Conservation (phyloP, 306 rosid genomes). For the Delonix regia region DNA sequence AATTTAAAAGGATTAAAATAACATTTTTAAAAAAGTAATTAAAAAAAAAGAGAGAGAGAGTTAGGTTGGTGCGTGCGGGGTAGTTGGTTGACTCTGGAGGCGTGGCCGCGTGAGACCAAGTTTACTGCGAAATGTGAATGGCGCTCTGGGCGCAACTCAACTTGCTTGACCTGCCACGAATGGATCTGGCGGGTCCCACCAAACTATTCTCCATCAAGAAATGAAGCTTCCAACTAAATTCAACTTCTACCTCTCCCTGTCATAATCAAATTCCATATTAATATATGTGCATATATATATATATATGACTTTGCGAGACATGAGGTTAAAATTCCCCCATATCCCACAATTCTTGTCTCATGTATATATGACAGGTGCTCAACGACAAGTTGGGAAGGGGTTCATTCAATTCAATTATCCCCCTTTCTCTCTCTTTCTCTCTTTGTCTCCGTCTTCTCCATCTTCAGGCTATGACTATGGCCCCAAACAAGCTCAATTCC, state of each 20-base stretch:
- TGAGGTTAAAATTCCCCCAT: neutral
- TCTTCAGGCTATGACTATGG: conserved; percentile 48
- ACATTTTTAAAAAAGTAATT: too few species aligned
- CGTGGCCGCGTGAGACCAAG: neutral
- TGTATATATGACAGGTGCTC: neutral
- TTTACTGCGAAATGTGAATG: neutral
- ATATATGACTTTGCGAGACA: neutral
- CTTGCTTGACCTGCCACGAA: neutral
- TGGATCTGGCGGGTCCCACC: neutral
- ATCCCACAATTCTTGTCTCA: neutral
- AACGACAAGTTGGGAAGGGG: conserved; percentile 7
- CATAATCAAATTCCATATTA: neutral
- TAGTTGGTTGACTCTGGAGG: neutral
- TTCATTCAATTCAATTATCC: neutral
- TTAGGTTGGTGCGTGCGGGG: neutral
- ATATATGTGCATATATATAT: too few species aligned
- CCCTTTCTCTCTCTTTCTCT: neutral
- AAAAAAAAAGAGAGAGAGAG: neutral
- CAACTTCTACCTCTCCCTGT: neutral
- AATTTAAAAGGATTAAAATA: too few species aligned
- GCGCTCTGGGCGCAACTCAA: neutral
- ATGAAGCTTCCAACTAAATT: neutral
- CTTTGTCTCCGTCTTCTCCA: neutral
- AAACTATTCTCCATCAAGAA: neutral
- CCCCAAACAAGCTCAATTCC: conserved; percentile 78